These are phyloP conservation scores for Pittosporum tobira DNA, from an alignment of 129 eudicot genomes.

Conservation along the genomic window DNA sequence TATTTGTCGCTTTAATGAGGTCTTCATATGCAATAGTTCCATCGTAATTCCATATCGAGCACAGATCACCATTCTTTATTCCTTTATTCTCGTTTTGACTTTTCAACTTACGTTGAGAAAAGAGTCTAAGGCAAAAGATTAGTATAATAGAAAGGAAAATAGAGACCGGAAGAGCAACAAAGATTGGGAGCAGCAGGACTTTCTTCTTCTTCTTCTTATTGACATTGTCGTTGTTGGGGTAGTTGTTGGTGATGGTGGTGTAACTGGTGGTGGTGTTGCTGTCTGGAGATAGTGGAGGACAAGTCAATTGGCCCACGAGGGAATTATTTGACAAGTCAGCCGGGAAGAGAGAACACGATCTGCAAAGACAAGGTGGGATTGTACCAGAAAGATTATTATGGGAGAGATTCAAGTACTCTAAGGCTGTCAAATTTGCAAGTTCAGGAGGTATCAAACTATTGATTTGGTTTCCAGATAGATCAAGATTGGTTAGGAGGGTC, in stretches of 20 bases:
- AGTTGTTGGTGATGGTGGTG: background rate
- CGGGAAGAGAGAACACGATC: background rate
- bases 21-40: conserved; percentile 4
- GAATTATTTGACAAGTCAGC: background rate
- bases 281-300: background rate
- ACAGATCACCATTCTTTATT: background rate
- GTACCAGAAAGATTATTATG: background rate
- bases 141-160: background rate
- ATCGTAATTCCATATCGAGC: conserved; percentile 8
- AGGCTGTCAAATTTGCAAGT: background rate
- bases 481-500: background rate
- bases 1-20: conserved; percentile 1
- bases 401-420: background rate
- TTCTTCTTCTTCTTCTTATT: background rate
- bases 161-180: background rate
- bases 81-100: background rate
- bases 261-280: background rate
- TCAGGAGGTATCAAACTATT: conserved; percentile 1
- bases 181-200: background rate
- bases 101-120: background rate
- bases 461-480: background rate
- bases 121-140: background rate
- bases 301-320: background rate
- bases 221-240: too few relatives aligned
- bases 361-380: background rate